phyloP scores from a whole-genome alignment of 495 filamentous ascomycete species.

The Penicillium waksmanii region DNA sequence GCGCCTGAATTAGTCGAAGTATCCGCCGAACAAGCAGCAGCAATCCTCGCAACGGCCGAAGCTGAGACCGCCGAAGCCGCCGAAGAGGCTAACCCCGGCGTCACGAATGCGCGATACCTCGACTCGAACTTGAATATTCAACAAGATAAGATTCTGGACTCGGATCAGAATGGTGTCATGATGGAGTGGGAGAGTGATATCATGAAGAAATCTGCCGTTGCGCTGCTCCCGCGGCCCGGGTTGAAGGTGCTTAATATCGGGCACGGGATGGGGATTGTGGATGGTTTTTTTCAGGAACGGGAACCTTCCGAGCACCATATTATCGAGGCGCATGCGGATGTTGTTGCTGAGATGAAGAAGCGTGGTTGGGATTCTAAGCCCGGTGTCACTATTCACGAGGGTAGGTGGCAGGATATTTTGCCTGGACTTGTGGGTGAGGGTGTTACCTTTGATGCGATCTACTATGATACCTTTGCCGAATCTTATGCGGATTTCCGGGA shows the following conservation, averaged over 20 bases:
- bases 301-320: slow-evolving; percentile 74
- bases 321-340: slow-evolving; percentile 87
- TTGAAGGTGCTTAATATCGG: slow-evolving; percentile 87
- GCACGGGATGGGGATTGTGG: slow-evolving; percentile 96
- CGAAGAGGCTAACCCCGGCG: slow-evolving; percentile 36
- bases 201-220: slow-evolving; percentile 76
- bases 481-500: slow-evolving; percentile 80
- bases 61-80: slow-evolving; percentile 19
- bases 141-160: slow-evolving; percentile 76
- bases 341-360: slow-evolving; percentile 69
- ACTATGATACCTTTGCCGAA: slow-evolving; percentile 98
- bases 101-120: slow-evolving; percentile 74
- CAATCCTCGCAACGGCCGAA: slow-evolving; percentile 2
- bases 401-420: slow-evolving; percentile 84
- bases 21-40: slow-evolving; percentile 18
- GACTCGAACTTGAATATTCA: slow-evolving; percentile 75
- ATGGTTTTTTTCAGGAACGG: slow-evolving; percentile 76
- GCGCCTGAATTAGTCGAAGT: slow-evolving; percentile 38
- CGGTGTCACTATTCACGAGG: slow-evolving; percentile 67
- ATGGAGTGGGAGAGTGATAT: slow-evolving; percentile 95
- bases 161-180: slow-evolving; percentile 88
- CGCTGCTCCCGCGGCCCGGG: slow-evolving; percentile 60
- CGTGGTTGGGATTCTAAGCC: slow-evolving; percentile 67
- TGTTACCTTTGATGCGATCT: slow-evolving; percentile 84
- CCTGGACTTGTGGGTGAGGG: slow-evolving; percentile 70